phyloP scores from a whole-genome alignment of 208 protist genomes.

The Porcisia deanei region DNA sequence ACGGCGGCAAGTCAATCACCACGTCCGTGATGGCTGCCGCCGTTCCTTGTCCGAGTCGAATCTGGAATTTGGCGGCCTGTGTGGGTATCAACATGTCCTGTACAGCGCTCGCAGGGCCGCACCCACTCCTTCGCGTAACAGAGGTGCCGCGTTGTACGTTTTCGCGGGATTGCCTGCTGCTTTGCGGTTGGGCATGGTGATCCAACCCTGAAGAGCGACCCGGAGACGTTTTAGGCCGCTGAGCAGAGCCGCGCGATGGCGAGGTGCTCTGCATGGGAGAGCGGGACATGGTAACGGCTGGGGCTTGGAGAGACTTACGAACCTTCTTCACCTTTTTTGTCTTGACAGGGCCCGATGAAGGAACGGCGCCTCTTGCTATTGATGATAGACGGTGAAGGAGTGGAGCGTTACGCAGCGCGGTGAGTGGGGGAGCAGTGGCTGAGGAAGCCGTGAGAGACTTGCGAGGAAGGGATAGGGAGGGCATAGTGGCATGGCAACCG shows the following conservation, averaged over 20 bases:
- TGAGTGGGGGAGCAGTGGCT: not conserved
- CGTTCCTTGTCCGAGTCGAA: conserved; percentile 44
- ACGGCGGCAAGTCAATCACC: conserved; percentile 57
- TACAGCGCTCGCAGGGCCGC: not conserved
- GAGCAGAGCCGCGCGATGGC: conserved; percentile 23
- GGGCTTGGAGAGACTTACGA: conserved; percentile 2
- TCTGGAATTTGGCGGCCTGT: conserved; percentile 47
- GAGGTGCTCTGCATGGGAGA: conserved; percentile 22
- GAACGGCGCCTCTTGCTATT: not conserved
- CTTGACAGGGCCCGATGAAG: not conserved
- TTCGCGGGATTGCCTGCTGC: not conserved
- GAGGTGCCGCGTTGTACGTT: conserved; percentile 15
- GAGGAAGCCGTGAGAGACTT: conserved; percentile 11
- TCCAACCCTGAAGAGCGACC: conserved; percentile 2
- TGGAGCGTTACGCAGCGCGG: not conserved
- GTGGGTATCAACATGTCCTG: conserved; percentile 32
- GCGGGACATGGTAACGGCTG: not conserved
- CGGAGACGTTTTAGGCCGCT: conserved; percentile 24
- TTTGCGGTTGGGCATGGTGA: not conserved
- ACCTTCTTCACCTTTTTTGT: conserved; percentile 26
- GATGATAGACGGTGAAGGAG: not conserved
- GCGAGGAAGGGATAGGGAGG: not conserved
- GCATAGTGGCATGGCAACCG: conserved; percentile 5
- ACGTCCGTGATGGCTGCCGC: conserved; percentile 72
- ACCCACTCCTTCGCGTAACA: conserved; percentile 1